Conservation (phyloP, 2,329 filamentous ascomycete genomes). For the Aspergillus ochraceus region DNA sequence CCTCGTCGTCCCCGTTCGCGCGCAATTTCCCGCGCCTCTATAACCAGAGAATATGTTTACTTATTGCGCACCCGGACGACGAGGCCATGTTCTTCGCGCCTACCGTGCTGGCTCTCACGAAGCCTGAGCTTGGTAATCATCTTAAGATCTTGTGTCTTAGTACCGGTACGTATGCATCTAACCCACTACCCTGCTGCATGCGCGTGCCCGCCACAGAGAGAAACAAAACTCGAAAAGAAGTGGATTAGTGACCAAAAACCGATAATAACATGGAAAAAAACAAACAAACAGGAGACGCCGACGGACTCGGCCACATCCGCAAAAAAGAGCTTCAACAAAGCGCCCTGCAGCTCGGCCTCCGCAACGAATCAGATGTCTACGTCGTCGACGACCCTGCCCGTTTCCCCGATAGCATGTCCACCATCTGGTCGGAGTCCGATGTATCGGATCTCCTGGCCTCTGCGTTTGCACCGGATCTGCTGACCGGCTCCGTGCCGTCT, state of each 20-base stretch:
- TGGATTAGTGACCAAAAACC: too few species aligned
- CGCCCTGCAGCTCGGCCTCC: slow-evolving; percentile 72
- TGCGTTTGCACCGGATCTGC: slow-evolving; percentile 70
- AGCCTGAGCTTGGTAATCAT: slow-evolving; percentile 78
- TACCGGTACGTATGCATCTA: slow-evolving; percentile 58
- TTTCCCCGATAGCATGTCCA: slow-evolving; percentile 88
- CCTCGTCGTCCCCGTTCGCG: slow-evolving; percentile 40
- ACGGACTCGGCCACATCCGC: slow-evolving; percentile 79
- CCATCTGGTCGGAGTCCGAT: slow-evolving; percentile 69
- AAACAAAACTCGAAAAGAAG: too few species aligned
- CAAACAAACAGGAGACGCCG: slow-evolving; percentile 72
- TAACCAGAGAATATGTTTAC: slow-evolving; percentile 83
- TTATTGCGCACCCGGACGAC: slow-evolving; percentile 97
- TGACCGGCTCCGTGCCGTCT: slow-evolving; percentile 15
- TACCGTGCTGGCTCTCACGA: slow-evolving; percentile 78
- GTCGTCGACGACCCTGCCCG: slow-evolving; percentile 74
- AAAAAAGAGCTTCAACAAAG: slow-evolving; percentile 82
- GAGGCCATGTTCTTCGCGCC: slow-evolving; percentile 99
- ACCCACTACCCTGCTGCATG: not conserved
- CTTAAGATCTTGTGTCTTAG: slow-evolving; percentile 92
- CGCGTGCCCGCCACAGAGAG: too few species aligned
- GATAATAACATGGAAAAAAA: too few species aligned
- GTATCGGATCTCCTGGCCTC: slow-evolving; percentile 70
- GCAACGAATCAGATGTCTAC: slow-evolving; percentile 74
- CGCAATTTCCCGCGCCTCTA: slow-evolving; percentile 59